Evolutionary conservation across 1,284 basidiomycete species (phyloP).

Genomic region (Apiotrichum siamense): DNA sequence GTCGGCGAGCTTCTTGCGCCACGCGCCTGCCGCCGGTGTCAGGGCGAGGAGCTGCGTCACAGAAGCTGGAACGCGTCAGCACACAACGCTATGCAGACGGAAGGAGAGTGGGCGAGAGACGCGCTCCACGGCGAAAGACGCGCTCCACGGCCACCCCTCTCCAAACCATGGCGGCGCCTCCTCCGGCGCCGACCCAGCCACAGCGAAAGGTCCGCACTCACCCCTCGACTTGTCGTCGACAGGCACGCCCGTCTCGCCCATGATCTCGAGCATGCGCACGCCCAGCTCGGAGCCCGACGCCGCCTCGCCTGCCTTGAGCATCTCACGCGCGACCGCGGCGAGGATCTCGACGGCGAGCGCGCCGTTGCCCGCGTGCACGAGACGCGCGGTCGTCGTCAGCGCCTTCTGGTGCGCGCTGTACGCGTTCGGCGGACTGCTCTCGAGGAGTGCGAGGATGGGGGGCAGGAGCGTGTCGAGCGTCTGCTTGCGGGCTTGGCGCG

Average conservation of each 20-base stretch:
- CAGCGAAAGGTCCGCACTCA: constrained; percentile 40
- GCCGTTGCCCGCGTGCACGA: constrained; percentile 67
- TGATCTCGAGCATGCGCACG: constrained; percentile 70
- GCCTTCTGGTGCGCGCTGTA: constrained; percentile 94
- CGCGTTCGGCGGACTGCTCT: constrained; percentile 49
- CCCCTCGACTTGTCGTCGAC: constrained; percentile 65
- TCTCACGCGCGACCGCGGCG: constrained; percentile 72
- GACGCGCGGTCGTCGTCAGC: constrained; percentile 82
- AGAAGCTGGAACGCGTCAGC: constrained; percentile 23
- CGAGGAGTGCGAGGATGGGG: constrained; percentile 41
- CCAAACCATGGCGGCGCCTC: background rate
- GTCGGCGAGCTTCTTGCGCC: constrained; percentile 51
- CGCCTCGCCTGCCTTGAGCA: constrained; percentile 77
- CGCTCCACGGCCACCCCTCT: no score
- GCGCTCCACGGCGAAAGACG: no score
- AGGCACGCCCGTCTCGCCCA: constrained; percentile 61
- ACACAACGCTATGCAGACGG: constrained; percentile 4
- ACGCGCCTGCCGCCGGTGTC: constrained; percentile 44
- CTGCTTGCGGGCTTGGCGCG: constrained; percentile 32
- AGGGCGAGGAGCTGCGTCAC: constrained; percentile 50
- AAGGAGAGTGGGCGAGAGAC: no score
- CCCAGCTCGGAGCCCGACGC: constrained; percentile 81
- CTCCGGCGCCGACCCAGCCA: no score
- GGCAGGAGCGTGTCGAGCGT: constrained; percentile 41
- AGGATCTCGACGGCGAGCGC: constrained; percentile 80